Conservation (phyloP, 129 eudicot species). For the Logfia minima region DNA sequence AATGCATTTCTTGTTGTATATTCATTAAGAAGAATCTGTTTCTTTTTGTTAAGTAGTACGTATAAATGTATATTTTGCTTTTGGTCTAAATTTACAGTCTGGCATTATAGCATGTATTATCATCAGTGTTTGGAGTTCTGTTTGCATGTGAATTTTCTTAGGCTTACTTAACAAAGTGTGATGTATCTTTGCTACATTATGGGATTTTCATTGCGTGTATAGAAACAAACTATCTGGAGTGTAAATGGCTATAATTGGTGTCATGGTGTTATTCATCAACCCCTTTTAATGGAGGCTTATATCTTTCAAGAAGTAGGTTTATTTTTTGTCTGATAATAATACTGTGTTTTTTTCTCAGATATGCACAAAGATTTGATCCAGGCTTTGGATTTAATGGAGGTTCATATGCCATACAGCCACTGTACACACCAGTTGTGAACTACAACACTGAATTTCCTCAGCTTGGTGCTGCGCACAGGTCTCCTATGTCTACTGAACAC, state of each 20-base stretch:
- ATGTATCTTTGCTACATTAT: neutral
- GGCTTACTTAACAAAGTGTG: neutral
- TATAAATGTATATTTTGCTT: neutral
- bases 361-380: constrained; percentile 95
- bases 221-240: neutral
- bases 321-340: neutral
- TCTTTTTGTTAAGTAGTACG: neutral
- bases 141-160: neutral
- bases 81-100: neutral
- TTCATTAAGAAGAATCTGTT: too few relatives aligned
- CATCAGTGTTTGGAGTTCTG: neutral
- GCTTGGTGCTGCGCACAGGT: constrained; percentile 78
- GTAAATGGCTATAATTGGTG: neutral
- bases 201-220: neutral
- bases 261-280: neutral
- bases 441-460: constrained; percentile 97
- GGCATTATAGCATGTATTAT: neutral
- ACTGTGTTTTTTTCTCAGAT: constrained; percentile 44
- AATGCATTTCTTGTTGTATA: neutral
- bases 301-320: too few relatives aligned
- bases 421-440: constrained; percentile 86
- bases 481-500: constrained; percentile 63
- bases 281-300: neutral
- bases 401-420: constrained; percentile 75
- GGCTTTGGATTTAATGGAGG: constrained; percentile 94